Base-by-base conservation (phyloP, 345 rosid species). In the Linum trigynum region DNA sequence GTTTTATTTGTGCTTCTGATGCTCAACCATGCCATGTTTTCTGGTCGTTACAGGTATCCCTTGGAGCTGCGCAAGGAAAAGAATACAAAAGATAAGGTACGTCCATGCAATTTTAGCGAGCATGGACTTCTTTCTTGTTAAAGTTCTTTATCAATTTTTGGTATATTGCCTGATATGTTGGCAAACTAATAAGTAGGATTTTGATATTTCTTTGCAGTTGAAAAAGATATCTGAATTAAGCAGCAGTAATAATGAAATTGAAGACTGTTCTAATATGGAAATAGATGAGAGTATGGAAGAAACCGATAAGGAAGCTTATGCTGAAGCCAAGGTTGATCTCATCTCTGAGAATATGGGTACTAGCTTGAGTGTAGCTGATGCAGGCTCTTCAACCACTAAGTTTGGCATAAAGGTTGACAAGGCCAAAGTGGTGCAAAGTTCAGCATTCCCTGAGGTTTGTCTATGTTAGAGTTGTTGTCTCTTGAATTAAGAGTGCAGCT, bases 1-100 rank as follows among this genome's bases (percentile, higher is more conserved):
- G 60, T 57, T 11, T 15, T 57, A 5, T 17, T 15, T 57, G 7
- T 23, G 17, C 17, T 17, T 36, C 5, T 17, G 23, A 5, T 17
- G 3, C 38, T 57, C 6, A 57, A 57, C 60, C 60, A 16, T 57
- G 36, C 36, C 38, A 17, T 41, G 2, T 43, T 43, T 59, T 58
- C 59, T 38, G 64, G 76, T 74, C 71, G 67, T 14, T 62, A 61
- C 62, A 92, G 98, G 98, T 90, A 92, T 64, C 98, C 98, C 5
- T 71, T 92, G 74, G 98, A 92, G 84, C 76, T 92, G 55, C 77
- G 98, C 66, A 92, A 89, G 82, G 97, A 83, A 75, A 89, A 89
- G 79, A 83, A 94, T 63, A 77, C 94, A 63, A 92, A 87, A 77
- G 95, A 81, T 74, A 89, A 86, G 94, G 98, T 92, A 80, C 37